Base-by-base conservation (phyloP, 106 monocot species). In the Apostasia shenzhenica region DNA sequence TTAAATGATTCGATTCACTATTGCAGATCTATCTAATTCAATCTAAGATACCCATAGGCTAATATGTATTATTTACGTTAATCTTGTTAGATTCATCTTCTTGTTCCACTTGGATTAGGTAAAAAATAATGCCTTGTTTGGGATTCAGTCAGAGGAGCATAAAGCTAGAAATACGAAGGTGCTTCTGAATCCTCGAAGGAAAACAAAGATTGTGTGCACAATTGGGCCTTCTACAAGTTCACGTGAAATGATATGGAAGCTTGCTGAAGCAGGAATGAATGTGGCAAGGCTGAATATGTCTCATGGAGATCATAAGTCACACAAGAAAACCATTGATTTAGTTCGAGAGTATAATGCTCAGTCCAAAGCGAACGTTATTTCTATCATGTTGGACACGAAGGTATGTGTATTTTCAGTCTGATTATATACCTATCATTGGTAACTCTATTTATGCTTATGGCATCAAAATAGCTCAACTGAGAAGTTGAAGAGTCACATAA, bases 271-370 rank as follows among this genome's bases (percentile, higher is more conserved):
- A 6, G 88, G 88, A 48, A 89, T 89, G 88, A 85, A 89, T 53
- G 88, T 89, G 42, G 88, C 84, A 7, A 79, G 88, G 62, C 77
- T 85, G 13, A 89, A 84, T 65, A 89, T 89, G 88, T 89, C 88
- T 5, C 88, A 89, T 58, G 88, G 88, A 5, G 77, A 84, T 68
- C 88, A 89, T 73, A 59, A 72, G 38, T 83, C 87, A 0, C 86
- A 87, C 55, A 72, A 81, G 69, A 71, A 71, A 74, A 80, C 77
- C 47, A 85, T 89, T 72, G 88, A 89, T 68, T 67, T 89, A 54
- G 84, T 89, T 55, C 80, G 67, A 64, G 88, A 85, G 59, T 89
- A 85, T 69, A 89, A 89, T 77, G 73, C 79, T 9, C 79, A 82
- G 57, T 67, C 74, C 2, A 72, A 72, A 49, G 69, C 55, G 41